Percentiles rank a stretch among this genome's conserved stretches.
Evolutionary conservation across 2,329 filamentous ascomycete genomes (phyloP).

Genomic region (Fusarium sp.): DNA sequence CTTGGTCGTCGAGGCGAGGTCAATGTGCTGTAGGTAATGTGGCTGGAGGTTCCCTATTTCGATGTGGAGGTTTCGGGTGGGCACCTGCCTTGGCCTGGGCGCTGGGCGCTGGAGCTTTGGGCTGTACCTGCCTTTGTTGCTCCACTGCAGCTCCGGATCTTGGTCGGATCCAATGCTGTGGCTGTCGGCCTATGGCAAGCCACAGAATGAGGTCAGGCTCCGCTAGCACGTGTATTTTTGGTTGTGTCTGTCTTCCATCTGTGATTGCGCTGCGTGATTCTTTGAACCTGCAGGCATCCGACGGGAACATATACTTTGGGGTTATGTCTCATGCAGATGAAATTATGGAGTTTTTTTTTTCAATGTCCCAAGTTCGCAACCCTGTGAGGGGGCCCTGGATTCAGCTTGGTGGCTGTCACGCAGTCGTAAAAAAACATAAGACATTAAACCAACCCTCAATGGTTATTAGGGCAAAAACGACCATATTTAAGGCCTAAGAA

Average conservation of each 20-base stretch:
- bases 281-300: neutral
- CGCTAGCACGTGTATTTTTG: conserved; percentile 4
- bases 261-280: neutral
- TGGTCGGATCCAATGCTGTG: neutral
- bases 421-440: too few relatives aligned
- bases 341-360: neutral
- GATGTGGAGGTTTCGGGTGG: conserved; percentile 40
- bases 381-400: neutral
- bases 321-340: neutral
- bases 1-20: conserved; percentile 38
- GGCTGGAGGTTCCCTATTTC: conserved; percentile 43
- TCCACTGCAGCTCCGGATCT: conserved; percentile 32
- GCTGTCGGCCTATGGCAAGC: conserved; percentile 16
- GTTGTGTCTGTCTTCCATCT: neutral
- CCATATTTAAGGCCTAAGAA: too few relatives aligned
- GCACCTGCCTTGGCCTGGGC: conserved; percentile 15
- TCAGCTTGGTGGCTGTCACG: neutral
- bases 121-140: conserved; percentile 36
- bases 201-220: conserved; percentile 38
- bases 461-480: too few relatives aligned
- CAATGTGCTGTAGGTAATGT: conserved; percentile 21
- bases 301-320: neutral
- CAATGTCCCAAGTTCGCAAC: neutral
- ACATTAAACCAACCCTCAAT: too few relatives aligned
- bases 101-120: conserved; percentile 14